phyloP scores from a whole-genome alignment of 192 early-diverging fungal genomes.

The Globomyces pollinis-pini region DNA sequence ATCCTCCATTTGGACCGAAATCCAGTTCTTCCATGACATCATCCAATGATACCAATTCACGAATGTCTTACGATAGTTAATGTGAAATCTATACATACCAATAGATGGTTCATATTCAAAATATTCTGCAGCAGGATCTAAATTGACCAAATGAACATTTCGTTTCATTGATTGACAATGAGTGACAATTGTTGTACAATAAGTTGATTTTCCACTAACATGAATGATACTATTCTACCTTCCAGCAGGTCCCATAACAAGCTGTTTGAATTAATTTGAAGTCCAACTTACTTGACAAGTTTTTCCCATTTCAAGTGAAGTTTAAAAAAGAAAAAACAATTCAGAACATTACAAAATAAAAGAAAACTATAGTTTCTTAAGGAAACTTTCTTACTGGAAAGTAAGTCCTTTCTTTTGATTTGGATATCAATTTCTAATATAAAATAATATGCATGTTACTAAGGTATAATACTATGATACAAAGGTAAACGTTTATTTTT shows the following conservation, averaged over 20 bases:
- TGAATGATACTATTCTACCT: no score
- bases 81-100: no score
- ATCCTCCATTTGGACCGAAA: conserved; percentile 94
- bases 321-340: background rate
- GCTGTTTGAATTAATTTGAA: conserved; percentile 3
- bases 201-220: conserved; percentile 72
- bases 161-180: conserved; percentile 82
- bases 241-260: conserved; percentile 12
- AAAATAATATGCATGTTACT: no score
- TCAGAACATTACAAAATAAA: no score
- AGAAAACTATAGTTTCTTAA: no score
- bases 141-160: conserved; percentile 85
- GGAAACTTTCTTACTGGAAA: no score
- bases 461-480: no score
- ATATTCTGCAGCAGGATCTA: conserved; percentile 95
- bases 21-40: conserved; percentile 97
- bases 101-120: conserved; percentile 93
- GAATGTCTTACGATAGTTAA: conserved; percentile 41
- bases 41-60: conserved; percentile 92
- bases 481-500: no score
- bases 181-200: conserved; percentile 90
- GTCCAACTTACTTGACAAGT: conserved; percentile 11
- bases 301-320: background rate
- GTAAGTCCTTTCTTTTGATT: no score
- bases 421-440: no score